Evolutionary conservation across 1,284 basidiomycete genomes (phyloP), one percentile per base, ranked within the genome.

Genomic region (Pseudozyma pruni): DNA sequence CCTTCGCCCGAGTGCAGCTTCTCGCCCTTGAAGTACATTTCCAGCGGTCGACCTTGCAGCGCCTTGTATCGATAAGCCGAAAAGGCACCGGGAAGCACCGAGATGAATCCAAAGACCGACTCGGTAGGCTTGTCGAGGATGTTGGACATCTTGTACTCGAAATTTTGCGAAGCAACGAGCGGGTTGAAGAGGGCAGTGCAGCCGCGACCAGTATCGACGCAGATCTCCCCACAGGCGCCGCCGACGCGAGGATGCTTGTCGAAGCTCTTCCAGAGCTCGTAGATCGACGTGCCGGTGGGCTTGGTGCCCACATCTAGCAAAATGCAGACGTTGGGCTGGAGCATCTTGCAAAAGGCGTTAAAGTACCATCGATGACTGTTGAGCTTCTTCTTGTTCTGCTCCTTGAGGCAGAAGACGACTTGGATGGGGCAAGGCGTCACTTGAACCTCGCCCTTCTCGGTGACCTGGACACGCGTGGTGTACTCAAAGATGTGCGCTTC

Each of bases 201-300:
- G 73, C 87, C 91, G 82, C 89, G 90, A 37, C 92, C 93, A 83
- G 93, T 94, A 63, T 93, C 85, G 8, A 93, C 92, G 31, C 94
- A 92, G 55, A 96, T 95, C 60, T 96, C 94, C 16, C 94, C 94
- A 80, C 93, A 96, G 7, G 95, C 94, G 20, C 95, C 94, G 0
- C 93, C 94, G 25, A 96, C 92, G 70, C 94, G 93, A 17, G 90
- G 91, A 83, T 96, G 93, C 84, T 94, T 90, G 81, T 97, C 94
- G 72, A 98, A 97, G 7, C 92, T 90, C 84, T 97, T 96, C 94
- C 94, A 97, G 11, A 98, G 85, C 77, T 95, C 91, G 83, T 97
- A 98, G 79, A 97, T 94, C 35, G 68, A 66, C 8, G 61, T 71
- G 34, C 50, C 68, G 27, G 52, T 73, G n/a, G 94, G 94, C 86